Evolutionary conservation across 768 basidiomycete genomes (phyloP).

Genomic region (Candolleomyces efflorescens): DNA sequence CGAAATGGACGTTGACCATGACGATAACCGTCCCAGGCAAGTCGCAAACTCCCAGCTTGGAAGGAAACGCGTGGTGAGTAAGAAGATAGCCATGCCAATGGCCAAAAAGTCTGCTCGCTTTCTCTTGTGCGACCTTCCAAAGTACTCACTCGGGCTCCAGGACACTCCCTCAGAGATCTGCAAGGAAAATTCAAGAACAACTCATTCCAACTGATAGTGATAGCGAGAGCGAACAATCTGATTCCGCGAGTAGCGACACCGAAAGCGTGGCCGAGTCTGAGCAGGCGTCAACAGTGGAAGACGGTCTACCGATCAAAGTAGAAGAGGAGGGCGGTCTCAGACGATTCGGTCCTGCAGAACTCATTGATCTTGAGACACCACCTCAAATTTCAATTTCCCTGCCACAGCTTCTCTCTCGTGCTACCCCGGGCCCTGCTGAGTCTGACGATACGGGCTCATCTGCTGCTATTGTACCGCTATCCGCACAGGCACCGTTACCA

Average conservation of each 20-base stretch:
- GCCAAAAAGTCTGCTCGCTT: neutral
- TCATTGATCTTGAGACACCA: constrained; percentile 12
- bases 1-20: constrained; percentile 10
- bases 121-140: no score
- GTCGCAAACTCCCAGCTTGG: neutral
- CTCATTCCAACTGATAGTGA: neutral
- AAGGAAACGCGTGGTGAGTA: neutral
- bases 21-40: neutral
- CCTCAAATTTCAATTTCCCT: constrained; percentile 14
- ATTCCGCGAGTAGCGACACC: neutral
- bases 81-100: no score
- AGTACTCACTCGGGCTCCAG: no score
- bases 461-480: neutral
- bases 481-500: neutral
- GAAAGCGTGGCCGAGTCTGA: constrained; percentile 2
- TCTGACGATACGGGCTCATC: neutral
- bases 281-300: neutral
- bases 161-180: no score
- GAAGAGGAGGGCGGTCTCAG: neutral
- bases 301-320: neutral
- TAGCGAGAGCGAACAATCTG: neutral
- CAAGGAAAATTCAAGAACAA: neutral
- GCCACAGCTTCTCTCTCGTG: constrained; percentile 11
- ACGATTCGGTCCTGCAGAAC: constrained; percentile 8
- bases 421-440: neutral